These are phyloP conservation scores for Jatropha curcas DNA, from an alignment of 345 rosid species.

Conservation along the genomic window DNA sequence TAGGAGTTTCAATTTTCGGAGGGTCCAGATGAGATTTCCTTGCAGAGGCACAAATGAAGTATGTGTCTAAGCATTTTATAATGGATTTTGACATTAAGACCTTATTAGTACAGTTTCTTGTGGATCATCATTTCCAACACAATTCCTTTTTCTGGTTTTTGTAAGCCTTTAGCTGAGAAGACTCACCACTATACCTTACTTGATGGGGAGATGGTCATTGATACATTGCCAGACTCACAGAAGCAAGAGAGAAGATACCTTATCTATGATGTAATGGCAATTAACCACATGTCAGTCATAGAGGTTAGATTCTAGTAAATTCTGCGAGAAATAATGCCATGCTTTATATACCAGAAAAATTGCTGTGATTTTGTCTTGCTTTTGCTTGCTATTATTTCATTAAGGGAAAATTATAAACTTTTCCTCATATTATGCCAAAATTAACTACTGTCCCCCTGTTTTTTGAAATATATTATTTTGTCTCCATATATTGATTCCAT, in stretches of 20 bases:
- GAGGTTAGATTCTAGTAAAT: constrained; percentile 56
- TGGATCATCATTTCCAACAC: constrained; percentile 14
- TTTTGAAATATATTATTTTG: no score
- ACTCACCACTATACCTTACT: constrained; percentile 87
- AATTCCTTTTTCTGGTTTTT: constrained; percentile 27
- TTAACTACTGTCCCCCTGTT: no score
- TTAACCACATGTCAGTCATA: constrained; percentile 61
- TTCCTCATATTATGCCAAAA: no score
- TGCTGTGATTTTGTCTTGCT: neutral
- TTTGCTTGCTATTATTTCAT: neutral
- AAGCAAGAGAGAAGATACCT: constrained; percentile 98
- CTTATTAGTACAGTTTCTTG: neutral
- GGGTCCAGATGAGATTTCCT: constrained; percentile 99
- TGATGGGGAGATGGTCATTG: constrained; percentile 98
- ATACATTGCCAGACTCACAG: constrained; percentile 81
- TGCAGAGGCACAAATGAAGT: constrained; percentile 67
- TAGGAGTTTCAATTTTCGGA: constrained; percentile 79
- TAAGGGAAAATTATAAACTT: no score
- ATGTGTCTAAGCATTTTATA: constrained; percentile 32
- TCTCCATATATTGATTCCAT: no score
- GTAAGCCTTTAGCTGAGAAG: constrained; percentile 69
- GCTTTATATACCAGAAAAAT: neutral
- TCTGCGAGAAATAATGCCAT: neutral
- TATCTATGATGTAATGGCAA: constrained; percentile 92
- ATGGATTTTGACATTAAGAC: constrained; percentile 8